Conservation (phyloP, 148 eudicot genomes). For the Heliosperma pusillum region DNA sequence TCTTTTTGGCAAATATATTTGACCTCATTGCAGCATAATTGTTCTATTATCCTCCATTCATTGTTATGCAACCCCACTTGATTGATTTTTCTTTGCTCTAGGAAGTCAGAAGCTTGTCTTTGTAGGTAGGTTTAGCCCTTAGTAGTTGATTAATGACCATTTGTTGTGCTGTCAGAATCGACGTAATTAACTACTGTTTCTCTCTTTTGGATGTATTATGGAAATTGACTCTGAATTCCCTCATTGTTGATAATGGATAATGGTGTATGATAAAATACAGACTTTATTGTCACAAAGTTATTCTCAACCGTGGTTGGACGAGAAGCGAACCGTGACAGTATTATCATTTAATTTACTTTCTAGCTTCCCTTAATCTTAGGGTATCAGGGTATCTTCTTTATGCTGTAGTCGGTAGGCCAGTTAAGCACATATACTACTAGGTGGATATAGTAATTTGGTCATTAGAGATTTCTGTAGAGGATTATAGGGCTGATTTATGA, state of each 20-base stretch:
- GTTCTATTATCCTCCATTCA: conserved; percentile 16
- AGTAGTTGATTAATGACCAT: conserved; percentile 11
- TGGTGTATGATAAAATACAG: too few relatives aligned
- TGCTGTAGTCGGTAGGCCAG: neutral
- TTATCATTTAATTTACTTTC: neutral
- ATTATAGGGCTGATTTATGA: neutral
- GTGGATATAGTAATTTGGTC: too few relatives aligned
- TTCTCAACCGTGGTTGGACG: too few relatives aligned
- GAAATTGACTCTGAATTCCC: conserved; percentile 1
- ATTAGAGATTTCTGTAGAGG: too few relatives aligned
- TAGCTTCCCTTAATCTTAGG: neutral
- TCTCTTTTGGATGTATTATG: conserved; percentile 16
- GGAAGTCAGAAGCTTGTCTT: conserved; percentile 5
- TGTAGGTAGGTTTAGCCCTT: conserved; percentile 7
- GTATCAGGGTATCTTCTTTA: neutral
- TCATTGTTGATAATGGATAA: neutral
- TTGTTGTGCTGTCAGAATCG: conserved; percentile 15
- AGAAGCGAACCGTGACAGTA: neutral
- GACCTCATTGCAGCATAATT: conserved; percentile 19
- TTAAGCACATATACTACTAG: neutral
- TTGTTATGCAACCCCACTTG: conserved; percentile 20
- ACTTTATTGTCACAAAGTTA: too few relatives aligned
- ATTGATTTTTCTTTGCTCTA: conserved; percentile 7
- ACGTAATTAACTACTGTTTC: conserved; percentile 6
- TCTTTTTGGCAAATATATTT: conserved; percentile 19